Conservation (phyloP, 169 alveolate genomes). For the Plasmodium berghei region DNA sequence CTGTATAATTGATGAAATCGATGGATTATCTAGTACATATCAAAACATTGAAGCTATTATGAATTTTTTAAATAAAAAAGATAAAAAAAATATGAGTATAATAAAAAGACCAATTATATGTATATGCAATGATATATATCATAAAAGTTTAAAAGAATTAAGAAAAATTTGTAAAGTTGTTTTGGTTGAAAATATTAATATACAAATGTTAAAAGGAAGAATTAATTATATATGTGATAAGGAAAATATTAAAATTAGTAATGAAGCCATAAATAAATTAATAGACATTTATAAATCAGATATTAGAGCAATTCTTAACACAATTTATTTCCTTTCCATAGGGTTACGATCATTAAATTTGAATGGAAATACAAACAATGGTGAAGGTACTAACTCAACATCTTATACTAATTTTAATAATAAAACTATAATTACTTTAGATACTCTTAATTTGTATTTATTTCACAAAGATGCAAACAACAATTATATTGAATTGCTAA, state of each 20-base stretch:
- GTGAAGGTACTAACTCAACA: too few species aligned
- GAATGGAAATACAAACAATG: slow-evolving; percentile 10
- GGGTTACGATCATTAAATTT: slow-evolving; percentile 56
- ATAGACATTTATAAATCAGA: slow-evolving; percentile 80
- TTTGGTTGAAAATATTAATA: slow-evolving; percentile 80
- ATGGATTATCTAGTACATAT: slow-evolving; percentile 96
- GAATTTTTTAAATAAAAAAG: slow-evolving; percentile 75
- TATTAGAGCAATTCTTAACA: slow-evolving; percentile 76
- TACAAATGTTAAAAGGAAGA: slow-evolving; percentile 74
- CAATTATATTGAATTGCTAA: slow-evolving; percentile 37
- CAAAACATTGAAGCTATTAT: slow-evolving; percentile 73
- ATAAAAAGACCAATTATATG: slow-evolving; percentile 95
- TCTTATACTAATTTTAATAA: background rate
- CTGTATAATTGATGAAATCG: slow-evolving; percentile 96
- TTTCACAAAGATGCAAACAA: slow-evolving; percentile 64
- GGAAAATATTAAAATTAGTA: slow-evolving; percentile 77
- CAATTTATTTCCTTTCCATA: slow-evolving; percentile 59
- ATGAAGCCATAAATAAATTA: slow-evolving; percentile 78
- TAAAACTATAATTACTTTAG: slow-evolving; percentile 5
- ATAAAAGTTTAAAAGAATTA: slow-evolving; percentile 83
- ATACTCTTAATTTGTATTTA: slow-evolving; percentile 13
- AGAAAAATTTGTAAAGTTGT: slow-evolving; percentile 84
- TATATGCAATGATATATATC: slow-evolving; percentile 94
- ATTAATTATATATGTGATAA: slow-evolving; percentile 78
- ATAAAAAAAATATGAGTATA: slow-evolving; percentile 43